Percentiles rank a stretch among this genome's conserved stretches.
These are phyloP conservation scores for Raddia guianensis DNA, from an alignment of 176 grass and related monocot species.

Conservation along the genomic window DNA sequence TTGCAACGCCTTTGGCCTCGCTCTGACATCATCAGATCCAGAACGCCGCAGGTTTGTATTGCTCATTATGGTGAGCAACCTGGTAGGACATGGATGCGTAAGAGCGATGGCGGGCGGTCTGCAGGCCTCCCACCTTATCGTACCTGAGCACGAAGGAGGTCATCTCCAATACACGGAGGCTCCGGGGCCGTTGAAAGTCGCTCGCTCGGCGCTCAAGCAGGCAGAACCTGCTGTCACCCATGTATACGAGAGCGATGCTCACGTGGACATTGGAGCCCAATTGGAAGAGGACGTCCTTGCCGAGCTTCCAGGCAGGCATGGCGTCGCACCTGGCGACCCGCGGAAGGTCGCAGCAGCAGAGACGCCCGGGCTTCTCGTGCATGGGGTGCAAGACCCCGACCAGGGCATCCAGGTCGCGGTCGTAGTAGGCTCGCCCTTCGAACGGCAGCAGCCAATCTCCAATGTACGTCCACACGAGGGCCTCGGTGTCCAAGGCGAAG, in stretches of 20 bases:
- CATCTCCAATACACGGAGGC: background rate
- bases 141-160: conserved; percentile 14
- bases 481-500: conserved; percentile 4
- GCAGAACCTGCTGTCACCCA: conserved; percentile 6
- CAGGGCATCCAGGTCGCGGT: background rate
- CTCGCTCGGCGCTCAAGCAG: background rate
- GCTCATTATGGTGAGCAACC: background rate
- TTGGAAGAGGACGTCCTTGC: background rate
- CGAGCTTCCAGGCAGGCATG: background rate
- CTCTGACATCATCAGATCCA: no score
- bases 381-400: background rate
- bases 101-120: background rate
- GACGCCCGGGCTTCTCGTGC: background rate
- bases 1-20: no score
- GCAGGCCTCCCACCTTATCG: conserved; percentile 1
- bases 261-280: background rate
- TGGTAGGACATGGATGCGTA: background rate
- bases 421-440: background rate
- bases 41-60: background rate
- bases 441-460: background rate
- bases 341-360: background rate
- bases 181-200: background rate
- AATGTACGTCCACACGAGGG: background rate
- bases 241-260: background rate
- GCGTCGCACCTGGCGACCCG: no score